Base-by-base conservation (phyloP, 371 early-diverging fungal species). In the Polyrhizophydium stewartii region DNA sequence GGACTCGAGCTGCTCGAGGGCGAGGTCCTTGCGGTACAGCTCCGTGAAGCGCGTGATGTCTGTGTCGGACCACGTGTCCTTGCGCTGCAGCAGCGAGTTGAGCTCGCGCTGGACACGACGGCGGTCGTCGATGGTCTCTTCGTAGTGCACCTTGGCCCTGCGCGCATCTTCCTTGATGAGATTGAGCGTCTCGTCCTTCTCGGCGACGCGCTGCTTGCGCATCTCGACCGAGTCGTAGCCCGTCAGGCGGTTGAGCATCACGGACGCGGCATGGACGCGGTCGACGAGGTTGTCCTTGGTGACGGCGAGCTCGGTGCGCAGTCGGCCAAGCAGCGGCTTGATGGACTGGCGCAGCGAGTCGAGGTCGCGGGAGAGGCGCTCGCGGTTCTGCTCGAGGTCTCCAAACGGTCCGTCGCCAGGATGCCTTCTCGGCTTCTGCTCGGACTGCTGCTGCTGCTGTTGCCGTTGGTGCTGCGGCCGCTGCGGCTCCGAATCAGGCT, bases 31-130 rank as follows among this genome's bases (percentile, higher is more conserved):
- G 19, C 90, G 85, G 68, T 92, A 93, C 30, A 97, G 84, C 30
- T 87, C 85, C 0, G 96, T 94, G 61, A 96, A 93, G 19, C 84
- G 82, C 1, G 84, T 84, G 1, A 96, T 90, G 65, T 97, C 97
- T 28, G 86, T 79, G 28, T 88, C 89, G 16, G 86, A 76, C 94
- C 94, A 93, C 21, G 82, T 60, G 62, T 90, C 89, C 67, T 94
- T 94, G 40, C 96, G 60, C 60, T 69, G 62, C n/a, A 56, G 71
- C 9, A 96, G 74, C 25, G 89, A 86, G 60, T 92, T 94, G 67
- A 95, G 88, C 61, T 90, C 93, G 28, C 89, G 79, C 70, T 96
- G 97, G n/a, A 85, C 85, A 19, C 68, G 68, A 0, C 90, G 78
- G 10, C 94, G 82, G 16, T 81, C 81, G 5, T 87, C 84, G 41